Evolutionary conservation across 192 early-diverging fungal species (phyloP).

Genomic region (Diversispora epigaea): DNA sequence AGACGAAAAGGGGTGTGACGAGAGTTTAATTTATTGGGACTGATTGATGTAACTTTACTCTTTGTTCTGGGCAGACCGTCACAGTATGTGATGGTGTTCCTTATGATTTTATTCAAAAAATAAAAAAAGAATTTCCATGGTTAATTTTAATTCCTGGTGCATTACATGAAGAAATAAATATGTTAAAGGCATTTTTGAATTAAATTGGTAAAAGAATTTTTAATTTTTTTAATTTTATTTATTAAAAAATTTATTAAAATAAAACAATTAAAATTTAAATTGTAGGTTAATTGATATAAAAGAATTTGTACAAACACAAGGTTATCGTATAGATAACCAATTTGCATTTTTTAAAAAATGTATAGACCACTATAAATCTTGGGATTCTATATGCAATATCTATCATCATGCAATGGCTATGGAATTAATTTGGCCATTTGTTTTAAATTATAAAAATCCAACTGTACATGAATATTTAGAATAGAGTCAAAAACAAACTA

Average conservation of each 20-base stretch:
- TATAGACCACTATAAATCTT: background rate
- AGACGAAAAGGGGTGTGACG: no score
- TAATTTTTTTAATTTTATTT: background rate
- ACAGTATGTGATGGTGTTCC: slow-evolving; percentile 4
- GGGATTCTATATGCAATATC: background rate
- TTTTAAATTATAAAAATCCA: background rate
- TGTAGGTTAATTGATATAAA: background rate
- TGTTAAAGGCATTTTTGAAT: no score
- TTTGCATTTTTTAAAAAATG: background rate
- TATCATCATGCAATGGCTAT: background rate
- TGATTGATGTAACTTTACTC: no score
- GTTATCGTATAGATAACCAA: background rate
- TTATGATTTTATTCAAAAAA: background rate
- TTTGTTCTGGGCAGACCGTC: no score
- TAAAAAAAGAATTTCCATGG: background rate
- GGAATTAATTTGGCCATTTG: background rate
- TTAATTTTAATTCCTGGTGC: background rate
- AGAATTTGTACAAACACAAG: background rate
- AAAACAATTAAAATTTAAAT: background rate
- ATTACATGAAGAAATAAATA: slow-evolving; percentile 1
- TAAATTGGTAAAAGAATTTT: background rate
- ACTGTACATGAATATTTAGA: background rate
- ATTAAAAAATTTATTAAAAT: background rate
- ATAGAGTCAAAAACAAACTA: background rate
- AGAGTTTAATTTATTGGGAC: no score